These are phyloP conservation scores for Penicillium sp. DNA, from an alignment of 2,329 filamentous ascomycete species.

Conservation along the genomic window DNA sequence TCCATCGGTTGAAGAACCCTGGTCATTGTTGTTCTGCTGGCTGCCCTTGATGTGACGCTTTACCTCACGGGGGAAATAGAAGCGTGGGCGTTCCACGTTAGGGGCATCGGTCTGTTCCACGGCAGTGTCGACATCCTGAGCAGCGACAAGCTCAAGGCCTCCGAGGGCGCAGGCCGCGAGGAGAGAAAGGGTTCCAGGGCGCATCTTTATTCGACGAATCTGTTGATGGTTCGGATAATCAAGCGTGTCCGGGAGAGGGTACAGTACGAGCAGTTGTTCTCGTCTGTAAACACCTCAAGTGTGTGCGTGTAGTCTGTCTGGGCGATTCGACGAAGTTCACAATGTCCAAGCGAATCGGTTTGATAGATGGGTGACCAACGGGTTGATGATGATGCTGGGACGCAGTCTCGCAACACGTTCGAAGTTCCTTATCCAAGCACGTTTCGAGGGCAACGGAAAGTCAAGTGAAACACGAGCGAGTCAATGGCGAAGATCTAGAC, in stretches of 20 bases:
- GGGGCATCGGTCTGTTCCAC: constrained; percentile 29
- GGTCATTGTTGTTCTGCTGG: not conserved
- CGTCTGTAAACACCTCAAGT: constrained; percentile 23
- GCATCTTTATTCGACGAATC: constrained; percentile 30
- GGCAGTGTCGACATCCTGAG: constrained; percentile 30
- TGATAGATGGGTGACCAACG: not conserved
- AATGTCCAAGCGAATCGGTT: not conserved
- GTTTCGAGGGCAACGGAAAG: constrained; percentile 27
- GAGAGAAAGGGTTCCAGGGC: constrained; percentile 32
- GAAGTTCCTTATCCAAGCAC: constrained; percentile 2
- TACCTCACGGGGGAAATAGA: constrained; percentile 39
- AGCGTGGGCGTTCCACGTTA: constrained; percentile 38
- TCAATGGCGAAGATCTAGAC: constrained; percentile 13
- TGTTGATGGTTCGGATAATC: constrained; percentile 6
- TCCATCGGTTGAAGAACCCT: not conserved
- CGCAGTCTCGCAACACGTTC: constrained; percentile 18
- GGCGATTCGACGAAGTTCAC: not conserved
- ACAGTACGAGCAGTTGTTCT: constrained; percentile 21
- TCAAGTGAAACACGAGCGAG: constrained; percentile 22
- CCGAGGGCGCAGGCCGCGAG: constrained; percentile 41
- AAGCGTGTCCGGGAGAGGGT: constrained; percentile 13
- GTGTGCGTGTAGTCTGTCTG: not conserved
- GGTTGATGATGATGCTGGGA: constrained; percentile 10
- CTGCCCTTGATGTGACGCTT: constrained; percentile 28
- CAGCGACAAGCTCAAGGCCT: constrained; percentile 37